Base-by-base conservation (phyloP, 2,329 filamentous ascomycete genomes). In the Colletotrichum liriopes region DNA sequence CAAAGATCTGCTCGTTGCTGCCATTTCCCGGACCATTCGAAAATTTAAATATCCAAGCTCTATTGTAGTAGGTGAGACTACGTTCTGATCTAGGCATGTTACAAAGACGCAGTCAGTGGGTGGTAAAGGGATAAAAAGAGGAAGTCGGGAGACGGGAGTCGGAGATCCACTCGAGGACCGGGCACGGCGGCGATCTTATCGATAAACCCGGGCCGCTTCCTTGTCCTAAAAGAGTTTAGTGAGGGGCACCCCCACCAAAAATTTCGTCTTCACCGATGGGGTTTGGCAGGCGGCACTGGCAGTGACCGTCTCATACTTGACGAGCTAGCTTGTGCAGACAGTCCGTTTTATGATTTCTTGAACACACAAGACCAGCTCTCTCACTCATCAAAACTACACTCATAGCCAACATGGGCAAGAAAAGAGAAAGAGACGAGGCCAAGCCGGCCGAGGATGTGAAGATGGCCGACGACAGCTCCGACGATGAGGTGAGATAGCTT, bases 381-480 rank as follows among this genome's bases (percentile, higher is more conserved):
- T 39, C 20, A 6, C 56, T 5, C 56, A 37, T 32, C 26, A 52
- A 16, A n/a, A 18, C 14, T 18, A 37, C 12, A 8, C 6, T 26
- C 35, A 45, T 23, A 61, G 26, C 14, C 72, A 79, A 14, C 69
- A 87, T 88, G 86, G 85, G 85, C 55, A 87, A 86, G 77, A 88
- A 88, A 79, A 80, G 86, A 70, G 81, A 84, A 73, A 84, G 86
- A 79, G 86, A 88, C 62, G 81, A 83, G 77, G 81, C 85, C 67
- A 81, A 81, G 67, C 78, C 86, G 20, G 81, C 86, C 39, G 83
- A 84, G 69, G 84, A 84, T 43, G 81, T 83, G 76, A 86, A 85
- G 79, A 86, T 89, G 80, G 85, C 85, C 64, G 83, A 86, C 73
- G 86, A 86, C 70, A 84, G 83, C 79, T 88, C 86, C 20, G 88